Evolutionary conservation across 1,284 basidiomycete genomes (phyloP), one percentile per base, ranked within the genome.

Genomic region (Malassezia vespertilionis): DNA sequence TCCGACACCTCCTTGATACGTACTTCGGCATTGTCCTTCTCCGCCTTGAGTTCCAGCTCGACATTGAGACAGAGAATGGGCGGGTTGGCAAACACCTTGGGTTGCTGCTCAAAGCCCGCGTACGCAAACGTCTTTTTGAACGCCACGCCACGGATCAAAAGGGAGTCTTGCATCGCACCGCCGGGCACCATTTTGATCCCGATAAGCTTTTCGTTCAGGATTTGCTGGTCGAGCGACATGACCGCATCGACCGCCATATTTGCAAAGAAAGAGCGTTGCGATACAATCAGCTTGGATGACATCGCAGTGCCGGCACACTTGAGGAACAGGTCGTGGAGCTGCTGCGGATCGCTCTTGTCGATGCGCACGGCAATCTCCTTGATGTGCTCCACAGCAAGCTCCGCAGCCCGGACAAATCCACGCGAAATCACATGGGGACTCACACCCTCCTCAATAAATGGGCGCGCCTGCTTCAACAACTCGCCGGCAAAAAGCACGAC

Each of bases 121-220:
- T 99, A 99, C 3, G 89, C 90, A 74, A 99, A 99, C 0, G 93
- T 97, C 77, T 97, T 99, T 73, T 96, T 96, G 81, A 97, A 99
- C 0, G 93, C 83, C 33, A 99, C 93, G 43, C 93, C 93, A 90
- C 78, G 45, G 90, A 79, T 43, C 18, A 70, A 55, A 23, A 85
- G 76, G 2, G 89, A 93, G 72, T 99, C 93, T 73, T 93, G 88
- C 83, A 96, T 87, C 52, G 86, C 93, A 43, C 93, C 93, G 46
- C 93, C 93, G n/a, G 93, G 82, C 38, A 99, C 85, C 76, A 96
- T 96, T 76, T 99, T 99, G 61, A 96, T 84, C 22, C 93, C 93
- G 62, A 99, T 97, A 59, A 97, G 78, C 18, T 83, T 86, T 71
- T 96, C 89, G 72, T 99, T 88, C 38, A 97, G 78, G 65, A 95